Evolutionary conservation across 371 early-diverging fungal species (phyloP), one percentile per base, ranked within the genome.

Genomic region (Mucor mucedo): DNA sequence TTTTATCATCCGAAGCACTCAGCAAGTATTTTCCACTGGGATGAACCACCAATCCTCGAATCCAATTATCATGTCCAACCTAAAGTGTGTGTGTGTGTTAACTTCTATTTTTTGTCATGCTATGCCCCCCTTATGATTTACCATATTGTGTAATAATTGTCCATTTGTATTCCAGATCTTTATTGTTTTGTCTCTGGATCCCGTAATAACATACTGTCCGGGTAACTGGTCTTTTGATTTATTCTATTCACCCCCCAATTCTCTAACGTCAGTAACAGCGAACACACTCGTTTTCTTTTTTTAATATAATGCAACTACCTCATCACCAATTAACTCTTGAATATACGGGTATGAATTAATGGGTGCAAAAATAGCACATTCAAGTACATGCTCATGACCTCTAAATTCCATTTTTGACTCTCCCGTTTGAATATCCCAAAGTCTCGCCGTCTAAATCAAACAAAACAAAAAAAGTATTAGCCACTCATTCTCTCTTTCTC

Each of bases 351-450:
- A 84, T 8, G 89, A 73, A 7, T 60, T 70, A 10, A 72, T 58
- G 8, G 96, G 95, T 10, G 86, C 90, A 77, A 95, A 95, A 4
- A 82, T 85, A 0, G 90, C 89, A 57, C 88, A 89, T 68, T 96
- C 97, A 27, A 96, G 89, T 8, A 96, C 95, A 71, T 96, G 94
- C 14, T 91, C 93, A 72, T 96, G 96, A 27, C 93, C 96, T 52
- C 90, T 82, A 63, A 95, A 72, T 57, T 92, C 91, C 63, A 72
- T 74, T 62, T 86, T 89, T 63, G 84, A 83, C 49, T 91, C 91
- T 58, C 93, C 92, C 14, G 87, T 75, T 7, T 73, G 50, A 4
- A 82, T 62, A 67, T 93, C 91, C 93, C 93, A 94, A 8, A 94
- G 63, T n/a, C 89, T 79, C 14, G 93, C 83, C n/a, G 89, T 89